Base-by-base conservation (phyloP, 768 basidiomycete genomes). In the Kwoniella bestiolae region DNA sequence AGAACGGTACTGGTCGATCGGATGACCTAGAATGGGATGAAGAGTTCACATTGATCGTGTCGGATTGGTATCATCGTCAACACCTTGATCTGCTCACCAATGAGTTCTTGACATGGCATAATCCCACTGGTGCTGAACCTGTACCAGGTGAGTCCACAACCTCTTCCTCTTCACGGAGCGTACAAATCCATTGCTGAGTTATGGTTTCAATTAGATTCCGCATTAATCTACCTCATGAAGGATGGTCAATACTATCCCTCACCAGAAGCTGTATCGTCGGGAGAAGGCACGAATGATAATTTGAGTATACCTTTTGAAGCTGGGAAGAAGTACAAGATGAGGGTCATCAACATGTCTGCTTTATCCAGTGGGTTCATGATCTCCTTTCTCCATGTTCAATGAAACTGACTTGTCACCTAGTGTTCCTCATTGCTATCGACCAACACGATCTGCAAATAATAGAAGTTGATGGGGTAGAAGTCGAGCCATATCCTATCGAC, bases 1-100 rank as follows among this genome's bases (percentile, higher is more conserved):
- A 32, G 34, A 55, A 55, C 21, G 7, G 18, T 1, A 55, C 52
- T 55, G 45, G 56, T n/a, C 8, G 82, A 90, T 80, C 84, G 83
- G 21, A 86, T 56, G 60, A 74, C 56, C 31, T 92, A 79, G 69
- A 68, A 9, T 97, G 96, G 80, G 94, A 97, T 79, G 91, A 89
- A 28, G 95, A 97, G 71, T 94, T 87, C 82, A 94, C 91, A 21
- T 83, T 98, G 69, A 77, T 93, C 64, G 83, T 97, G 1, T 86
- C 88, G 5, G 94, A 97, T 79, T 98, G 95, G 94, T 97, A 96
- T 76, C 92, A 96, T 76, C 76, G 87, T 5, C 84, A 91, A 76
- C 90, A 92, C 64, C 53, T 80, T 0, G 83, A 81, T 9, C 85
- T 95, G 35, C 55, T 90, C 58, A 51, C 47, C 12, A 77, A 88